Evolutionary conservation across 257 asterid species (phyloP).

Genomic region (Henckelia pumila): DNA sequence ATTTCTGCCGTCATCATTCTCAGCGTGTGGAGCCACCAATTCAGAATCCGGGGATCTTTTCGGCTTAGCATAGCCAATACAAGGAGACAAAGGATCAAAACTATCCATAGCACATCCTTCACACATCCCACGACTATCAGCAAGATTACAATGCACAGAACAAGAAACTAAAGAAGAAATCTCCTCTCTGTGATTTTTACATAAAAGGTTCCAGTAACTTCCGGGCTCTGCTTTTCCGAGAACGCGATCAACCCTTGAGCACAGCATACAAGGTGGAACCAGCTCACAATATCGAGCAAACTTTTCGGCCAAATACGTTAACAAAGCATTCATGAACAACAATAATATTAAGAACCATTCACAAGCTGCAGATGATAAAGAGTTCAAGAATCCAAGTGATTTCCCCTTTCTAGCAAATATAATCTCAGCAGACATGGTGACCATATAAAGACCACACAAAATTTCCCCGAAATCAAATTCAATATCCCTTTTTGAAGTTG

Average conservation of each 20-base stretch:
- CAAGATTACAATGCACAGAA: conserved; percentile 50
- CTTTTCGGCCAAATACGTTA: conserved; percentile 47
- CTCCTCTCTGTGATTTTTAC: conserved; percentile 63
- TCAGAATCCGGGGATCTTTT: conserved; percentile 80
- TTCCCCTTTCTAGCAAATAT: conserved; percentile 38
- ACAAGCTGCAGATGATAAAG: conserved; percentile 76
- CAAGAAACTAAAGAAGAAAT: conserved; percentile 62
- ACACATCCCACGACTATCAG: conserved; percentile 56
- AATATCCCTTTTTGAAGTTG: conserved; percentile 11
- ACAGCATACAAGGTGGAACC: conserved; percentile 61
- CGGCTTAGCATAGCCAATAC: conserved; percentile 60
- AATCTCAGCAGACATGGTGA: conserved; percentile 52
- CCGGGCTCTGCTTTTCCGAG: conserved; percentile 42
- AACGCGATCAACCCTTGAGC: conserved; percentile 59
- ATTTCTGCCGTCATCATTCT: conserved; percentile 51
- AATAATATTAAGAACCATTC: conserved; percentile 81
- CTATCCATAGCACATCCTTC: conserved; percentile 55
- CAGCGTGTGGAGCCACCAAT: conserved; percentile 60
- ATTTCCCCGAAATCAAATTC: conserved; percentile 37
- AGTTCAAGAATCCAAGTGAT: conserved; percentile 41
- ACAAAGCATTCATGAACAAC: conserved; percentile 58
- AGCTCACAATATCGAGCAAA: conserved; percentile 66
- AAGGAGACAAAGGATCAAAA: conserved; percentile 38
- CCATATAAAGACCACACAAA: conserved; percentile 18
- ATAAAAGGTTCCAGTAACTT: conserved; percentile 42